Percentiles rank a stretch among this genome's conserved stretches.
Conservation (phyloP, 768 basidiomycete species). For the Russula virescens region DNA sequence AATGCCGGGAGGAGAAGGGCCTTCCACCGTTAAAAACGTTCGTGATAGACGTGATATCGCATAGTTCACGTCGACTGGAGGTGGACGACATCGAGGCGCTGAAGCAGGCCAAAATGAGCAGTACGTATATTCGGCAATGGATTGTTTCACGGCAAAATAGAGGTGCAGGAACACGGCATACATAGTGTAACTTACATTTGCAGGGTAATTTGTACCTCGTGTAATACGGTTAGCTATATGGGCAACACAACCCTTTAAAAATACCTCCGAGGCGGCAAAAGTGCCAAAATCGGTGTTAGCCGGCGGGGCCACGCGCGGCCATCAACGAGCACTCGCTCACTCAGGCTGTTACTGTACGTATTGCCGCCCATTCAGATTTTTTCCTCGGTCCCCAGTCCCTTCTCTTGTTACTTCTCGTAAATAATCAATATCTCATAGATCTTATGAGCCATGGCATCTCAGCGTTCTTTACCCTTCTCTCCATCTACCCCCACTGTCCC, state of each 20-base stretch:
- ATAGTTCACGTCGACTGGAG: conserved; percentile 52
- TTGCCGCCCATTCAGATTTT: too few relatives aligned
- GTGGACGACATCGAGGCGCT: conserved; percentile 62
- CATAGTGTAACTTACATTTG: not conserved
- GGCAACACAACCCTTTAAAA: too few relatives aligned
- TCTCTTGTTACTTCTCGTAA: not conserved
- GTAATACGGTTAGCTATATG: too few relatives aligned
- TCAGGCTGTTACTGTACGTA: too few relatives aligned
- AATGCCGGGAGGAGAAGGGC: conserved; percentile 46
- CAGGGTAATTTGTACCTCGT: not conserved
- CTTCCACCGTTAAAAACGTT: conserved; percentile 61
- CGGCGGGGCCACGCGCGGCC: not conserved
- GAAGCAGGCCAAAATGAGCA: conserved; percentile 86
- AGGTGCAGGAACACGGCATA: not conserved
- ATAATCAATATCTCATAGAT: not conserved
- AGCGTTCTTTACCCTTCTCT: conserved; percentile 26
- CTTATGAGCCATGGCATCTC: conserved; percentile 18
- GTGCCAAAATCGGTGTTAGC: conserved; percentile 1
- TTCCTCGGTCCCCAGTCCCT: not conserved
- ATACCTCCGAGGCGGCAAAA: too few relatives aligned
- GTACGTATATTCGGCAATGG: conserved; percentile 89
- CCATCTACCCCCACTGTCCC: conserved; percentile 19
- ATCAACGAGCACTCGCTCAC: too few relatives aligned
- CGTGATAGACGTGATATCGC: conserved; percentile 86
- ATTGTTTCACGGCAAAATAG: conserved; percentile 39